A percentile compares a stretch with the other conserved stretches of the same genome.
Evolutionary conservation across 768 basidiomycete genomes (phyloP).

Genomic region (Mycena galopus): DNA sequence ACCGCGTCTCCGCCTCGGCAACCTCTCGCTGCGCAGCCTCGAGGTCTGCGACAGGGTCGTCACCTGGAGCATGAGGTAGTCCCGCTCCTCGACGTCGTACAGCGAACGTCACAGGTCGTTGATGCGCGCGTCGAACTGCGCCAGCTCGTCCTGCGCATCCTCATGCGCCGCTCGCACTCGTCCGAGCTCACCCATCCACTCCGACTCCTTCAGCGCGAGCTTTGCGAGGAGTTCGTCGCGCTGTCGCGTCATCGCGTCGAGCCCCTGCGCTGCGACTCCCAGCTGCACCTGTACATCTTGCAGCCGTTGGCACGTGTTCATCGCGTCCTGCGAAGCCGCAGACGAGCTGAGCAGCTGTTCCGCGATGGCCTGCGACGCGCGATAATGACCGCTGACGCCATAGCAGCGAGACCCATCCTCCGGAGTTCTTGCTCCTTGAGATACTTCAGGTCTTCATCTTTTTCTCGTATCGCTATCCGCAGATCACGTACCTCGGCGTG

Average conservation of each 20-base stretch:
- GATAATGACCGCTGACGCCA: conserved; percentile 56
- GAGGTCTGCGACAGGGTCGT: conserved; percentile 74
- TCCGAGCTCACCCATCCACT: conserved; percentile 49
- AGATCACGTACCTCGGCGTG: conserved; percentile 60
- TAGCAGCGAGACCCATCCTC: conserved; percentile 48
- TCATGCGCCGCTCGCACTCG: conserved; percentile 43
- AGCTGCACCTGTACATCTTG: conserved; percentile 51
- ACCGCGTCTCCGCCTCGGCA: conserved; percentile 68
- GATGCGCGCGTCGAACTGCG: conserved; percentile 61
- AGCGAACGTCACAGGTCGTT: conserved; percentile 59
- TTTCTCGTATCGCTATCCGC: conserved; percentile 60
- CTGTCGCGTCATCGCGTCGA: conserved; percentile 54
- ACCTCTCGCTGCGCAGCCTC: conserved; percentile 65
- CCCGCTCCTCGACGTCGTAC: conserved; percentile 73
- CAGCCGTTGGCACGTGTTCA: conserved; percentile 40
- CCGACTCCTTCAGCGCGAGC: conserved; percentile 48
- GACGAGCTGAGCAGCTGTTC: conserved; percentile 19
- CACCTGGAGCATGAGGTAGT: conserved; percentile 74
- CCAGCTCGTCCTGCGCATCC: conserved; percentile 52
- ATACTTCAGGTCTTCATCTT: conserved; percentile 69
- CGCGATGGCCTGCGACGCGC: conserved; percentile 44
- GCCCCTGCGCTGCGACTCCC: conserved; percentile 46
- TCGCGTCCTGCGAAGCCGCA: conserved; percentile 38
- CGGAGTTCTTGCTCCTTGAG: conserved; percentile 54
- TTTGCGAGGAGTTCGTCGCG: conserved; percentile 51